A percentile compares a stretch with the other conserved stretches of the same genome.
Evolutionary conservation across 1,139 yeast species (phyloP).

Genomic region (Suhomyces atakaporum): DNA sequence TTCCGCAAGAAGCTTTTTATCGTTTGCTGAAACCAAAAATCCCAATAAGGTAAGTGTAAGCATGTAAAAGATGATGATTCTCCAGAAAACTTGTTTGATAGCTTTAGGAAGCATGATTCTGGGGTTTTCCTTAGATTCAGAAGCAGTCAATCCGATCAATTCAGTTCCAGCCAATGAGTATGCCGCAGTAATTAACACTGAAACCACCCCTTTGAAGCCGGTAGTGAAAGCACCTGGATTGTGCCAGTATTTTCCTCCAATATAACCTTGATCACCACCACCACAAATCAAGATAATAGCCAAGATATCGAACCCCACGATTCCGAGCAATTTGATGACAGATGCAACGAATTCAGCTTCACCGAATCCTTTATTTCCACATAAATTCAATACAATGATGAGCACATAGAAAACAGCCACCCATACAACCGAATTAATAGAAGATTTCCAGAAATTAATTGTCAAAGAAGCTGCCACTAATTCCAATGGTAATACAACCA

Average conservation of each 20-base stretch:
- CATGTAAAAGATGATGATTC: slow-evolving; percentile 45
- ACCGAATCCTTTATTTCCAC: slow-evolving; percentile 66
- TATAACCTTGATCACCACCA: slow-evolving; percentile 57
- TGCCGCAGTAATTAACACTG: slow-evolving; percentile 45
- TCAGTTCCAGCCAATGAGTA: slow-evolving; percentile 50
- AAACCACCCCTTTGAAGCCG: slow-evolving; percentile 56
- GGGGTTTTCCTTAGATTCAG: slow-evolving; percentile 41
- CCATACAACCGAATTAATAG: slow-evolving; percentile 65
- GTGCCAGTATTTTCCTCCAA: slow-evolving; percentile 60
- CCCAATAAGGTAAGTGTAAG: slow-evolving; percentile 44
- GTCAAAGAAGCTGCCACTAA: slow-evolving; percentile 72
- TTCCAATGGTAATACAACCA: slow-evolving; percentile 67
- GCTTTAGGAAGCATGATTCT: slow-evolving; percentile 43
- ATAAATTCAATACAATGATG: slow-evolving; percentile 56
- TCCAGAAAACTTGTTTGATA: slow-evolving; percentile 46
- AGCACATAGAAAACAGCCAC: slow-evolving; percentile 62
- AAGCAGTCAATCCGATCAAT: slow-evolving; percentile 42
- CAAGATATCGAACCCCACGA: slow-evolving; percentile 66
- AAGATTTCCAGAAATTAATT: slow-evolving; percentile 63
- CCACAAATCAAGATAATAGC: slow-evolving; percentile 73
- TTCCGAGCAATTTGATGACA: slow-evolving; percentile 59
- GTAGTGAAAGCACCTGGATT: slow-evolving; percentile 66
- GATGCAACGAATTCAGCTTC: slow-evolving; percentile 68
- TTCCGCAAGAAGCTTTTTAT: slow-evolving; percentile 15
- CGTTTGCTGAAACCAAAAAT: slow-evolving; percentile 38